phyloP scores from a whole-genome alignment of 768 basidiomycete genomes.

The Mycena crocata region DNA sequence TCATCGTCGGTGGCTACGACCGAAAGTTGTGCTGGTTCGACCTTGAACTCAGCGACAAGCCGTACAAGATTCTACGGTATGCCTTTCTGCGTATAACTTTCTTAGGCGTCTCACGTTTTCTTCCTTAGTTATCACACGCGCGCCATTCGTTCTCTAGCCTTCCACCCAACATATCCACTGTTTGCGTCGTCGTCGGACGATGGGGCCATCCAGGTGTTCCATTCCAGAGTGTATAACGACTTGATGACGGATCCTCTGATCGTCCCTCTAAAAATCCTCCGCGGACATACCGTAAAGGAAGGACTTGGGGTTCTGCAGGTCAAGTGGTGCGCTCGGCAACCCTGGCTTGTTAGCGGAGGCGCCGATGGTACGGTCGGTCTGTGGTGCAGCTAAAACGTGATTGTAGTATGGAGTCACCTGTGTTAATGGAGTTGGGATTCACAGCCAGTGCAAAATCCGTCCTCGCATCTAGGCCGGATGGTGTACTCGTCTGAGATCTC shows the following conservation, averaged over 20 bases:
- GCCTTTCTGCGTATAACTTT: slow-evolving; percentile 34
- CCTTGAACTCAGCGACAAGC: slow-evolving; percentile 94
- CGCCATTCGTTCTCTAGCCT: slow-evolving; percentile 92
- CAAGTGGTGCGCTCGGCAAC: slow-evolving; percentile 88
- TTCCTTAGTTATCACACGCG: slow-evolving; percentile 86
- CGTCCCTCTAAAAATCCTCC: slow-evolving; percentile 95
- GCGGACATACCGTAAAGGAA: slow-evolving; percentile 88
- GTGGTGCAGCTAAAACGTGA: slow-evolving; percentile 79
- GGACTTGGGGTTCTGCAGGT: slow-evolving; percentile 93
- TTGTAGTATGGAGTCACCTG: slow-evolving; percentile 2
- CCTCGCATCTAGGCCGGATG: background rate
- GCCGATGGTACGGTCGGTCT: slow-evolving; percentile 90
- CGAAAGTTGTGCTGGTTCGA: slow-evolving; percentile 99
- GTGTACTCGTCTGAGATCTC: background rate
- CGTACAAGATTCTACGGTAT: slow-evolving; percentile 95
- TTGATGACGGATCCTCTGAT: slow-evolving; percentile 97
- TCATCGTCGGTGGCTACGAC: slow-evolving; percentile 98
- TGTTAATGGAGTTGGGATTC: slow-evolving; percentile 7
- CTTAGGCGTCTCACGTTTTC: slow-evolving; percentile 16
- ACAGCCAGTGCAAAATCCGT: no score
- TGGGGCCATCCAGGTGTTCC: slow-evolving; percentile 97
- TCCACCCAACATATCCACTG: slow-evolving; percentile 94
- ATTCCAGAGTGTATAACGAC: slow-evolving; percentile 93
- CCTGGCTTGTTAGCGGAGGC: slow-evolving; percentile 93
- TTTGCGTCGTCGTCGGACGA: slow-evolving; percentile 98